A percentile compares a stretch with the other conserved stretches of the same genome.
Evolutionary conservation across 495 filamentous ascomycete species (phyloP).

Genomic region (Penicillium subrubescens): DNA sequence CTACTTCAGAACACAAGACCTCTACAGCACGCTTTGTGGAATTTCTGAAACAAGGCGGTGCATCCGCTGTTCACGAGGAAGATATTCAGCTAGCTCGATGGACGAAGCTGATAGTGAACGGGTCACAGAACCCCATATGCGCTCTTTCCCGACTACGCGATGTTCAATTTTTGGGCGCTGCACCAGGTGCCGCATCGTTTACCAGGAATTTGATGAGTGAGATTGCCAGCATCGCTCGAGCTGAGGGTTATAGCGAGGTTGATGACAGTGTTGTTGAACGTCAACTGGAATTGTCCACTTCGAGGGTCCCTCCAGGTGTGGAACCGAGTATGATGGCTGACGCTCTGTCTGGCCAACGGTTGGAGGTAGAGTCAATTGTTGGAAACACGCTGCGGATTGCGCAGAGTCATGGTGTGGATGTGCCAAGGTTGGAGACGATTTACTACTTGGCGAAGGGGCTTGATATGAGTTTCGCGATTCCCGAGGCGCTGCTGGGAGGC

Average conservation of each 20-base stretch:
- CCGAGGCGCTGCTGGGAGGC: not conserved
- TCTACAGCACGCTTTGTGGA: not conserved
- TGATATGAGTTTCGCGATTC: slow-evolving; percentile 1
- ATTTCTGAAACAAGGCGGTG: not conserved
- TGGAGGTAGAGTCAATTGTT: slow-evolving; percentile 1
- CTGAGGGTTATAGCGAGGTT: not conserved
- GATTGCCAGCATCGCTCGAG: slow-evolving; percentile 1
- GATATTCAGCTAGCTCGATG: not conserved
- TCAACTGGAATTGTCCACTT: not conserved
- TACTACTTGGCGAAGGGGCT: slow-evolving; percentile 1
- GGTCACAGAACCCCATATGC: not conserved
- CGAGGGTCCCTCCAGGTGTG: not conserved
- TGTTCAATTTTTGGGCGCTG: slow-evolving; percentile 1
- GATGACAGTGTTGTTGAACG: slow-evolving; percentile 5
- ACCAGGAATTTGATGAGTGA: not conserved
- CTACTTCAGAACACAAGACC: not conserved
- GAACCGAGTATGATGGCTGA: slow-evolving; percentile 2
- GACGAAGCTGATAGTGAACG: not conserved
- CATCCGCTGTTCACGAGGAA: not conserved
- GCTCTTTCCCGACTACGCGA: slow-evolving; percentile 1
- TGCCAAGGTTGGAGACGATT: not conserved
- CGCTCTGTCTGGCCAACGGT: not conserved
- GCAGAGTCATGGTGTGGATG: not conserved
- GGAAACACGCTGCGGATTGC: not conserved
- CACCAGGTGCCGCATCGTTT: not conserved